These are phyloP conservation scores for Teunomyces aglyptinius DNA, from an alignment of 805 yeast species.

Conservation along the genomic window DNA sequence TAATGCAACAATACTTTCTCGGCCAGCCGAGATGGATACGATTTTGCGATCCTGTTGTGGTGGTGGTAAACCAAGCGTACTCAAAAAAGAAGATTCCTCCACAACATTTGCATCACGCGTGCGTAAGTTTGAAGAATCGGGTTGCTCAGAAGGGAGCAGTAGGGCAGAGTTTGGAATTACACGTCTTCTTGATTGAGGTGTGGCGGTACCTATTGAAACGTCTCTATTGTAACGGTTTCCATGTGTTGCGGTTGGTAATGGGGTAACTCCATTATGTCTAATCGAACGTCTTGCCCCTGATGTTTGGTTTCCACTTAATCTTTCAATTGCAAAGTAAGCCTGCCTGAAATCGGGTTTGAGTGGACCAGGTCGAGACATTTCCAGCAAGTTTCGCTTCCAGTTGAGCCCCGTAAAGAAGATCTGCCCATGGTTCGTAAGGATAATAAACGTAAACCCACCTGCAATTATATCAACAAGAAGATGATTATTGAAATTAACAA, in stretches of 20 bases:
- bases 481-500: slow-evolving; percentile 33
- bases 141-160: slow-evolving; percentile 21
- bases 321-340: slow-evolving; percentile 7
- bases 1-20: slow-evolving; percentile 62
- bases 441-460: slow-evolving; percentile 64
- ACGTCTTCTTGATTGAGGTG: slow-evolving; percentile 10
- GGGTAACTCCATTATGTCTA: slow-evolving; percentile 8
- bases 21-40: slow-evolving; percentile 56
- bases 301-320: neutral
- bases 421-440: slow-evolving; percentile 55
- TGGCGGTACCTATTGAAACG: neutral
- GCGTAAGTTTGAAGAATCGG: neutral
- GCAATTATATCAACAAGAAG: slow-evolving; percentile 50
- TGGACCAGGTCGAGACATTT: slow-evolving; percentile 30
- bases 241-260: slow-evolving; percentile 6
- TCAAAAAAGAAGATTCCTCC: slow-evolving; percentile 18
- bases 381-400: slow-evolving; percentile 18
- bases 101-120: neutral
- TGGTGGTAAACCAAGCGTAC: slow-evolving; percentile 20
- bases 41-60: slow-evolving; percentile 25
- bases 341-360: slow-evolving; percentile 10
- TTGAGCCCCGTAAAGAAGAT: slow-evolving; percentile 51
- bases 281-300: slow-evolving; percentile 9
- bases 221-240: slow-evolving; percentile 9
- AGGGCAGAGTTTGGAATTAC: slow-evolving; percentile 18